Percentiles rank a stretch among this genome's conserved stretches.
phyloP scores from a whole-genome alignment of 345 rosid genomes.

The Citrus australasica region DNA sequence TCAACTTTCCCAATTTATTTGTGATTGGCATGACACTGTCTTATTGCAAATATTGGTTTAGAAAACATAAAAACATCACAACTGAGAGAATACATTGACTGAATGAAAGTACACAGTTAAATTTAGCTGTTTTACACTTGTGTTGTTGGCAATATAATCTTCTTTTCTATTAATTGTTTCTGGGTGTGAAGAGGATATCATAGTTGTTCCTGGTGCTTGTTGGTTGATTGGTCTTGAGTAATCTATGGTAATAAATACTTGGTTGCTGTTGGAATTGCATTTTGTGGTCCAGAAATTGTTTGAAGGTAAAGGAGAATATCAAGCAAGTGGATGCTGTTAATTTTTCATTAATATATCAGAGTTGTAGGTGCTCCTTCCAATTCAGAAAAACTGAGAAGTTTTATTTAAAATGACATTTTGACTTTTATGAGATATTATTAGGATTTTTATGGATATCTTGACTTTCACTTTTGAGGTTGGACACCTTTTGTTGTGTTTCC shows the following conservation, averaged over 20 bases:
- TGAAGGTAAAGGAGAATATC: background rate
- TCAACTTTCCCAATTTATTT: slow-evolving; percentile 22
- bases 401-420: background rate
- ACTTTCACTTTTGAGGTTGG: background rate
- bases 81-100: background rate
- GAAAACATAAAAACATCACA: background rate
- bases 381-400: background rate
- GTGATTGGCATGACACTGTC: background rate
- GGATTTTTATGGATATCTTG: background rate
- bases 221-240: background rate
- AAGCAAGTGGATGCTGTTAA: background rate
- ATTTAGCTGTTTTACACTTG: background rate
- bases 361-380: background rate
- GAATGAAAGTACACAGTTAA: background rate
- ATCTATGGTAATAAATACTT: background rate
- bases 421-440: background rate
- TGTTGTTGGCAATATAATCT: background rate
- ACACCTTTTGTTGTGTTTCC: background rate
- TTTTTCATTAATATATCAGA: background rate
- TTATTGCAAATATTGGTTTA: background rate
- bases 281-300: background rate
- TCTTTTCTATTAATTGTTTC: background rate
- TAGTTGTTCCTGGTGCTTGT: background rate
- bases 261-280: background rate
- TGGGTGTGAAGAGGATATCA: background rate